phyloP scores from a whole-genome alignment of 2,329 filamentous ascomycete genomes.

The Graphiopsis chlorocephala region DNA sequence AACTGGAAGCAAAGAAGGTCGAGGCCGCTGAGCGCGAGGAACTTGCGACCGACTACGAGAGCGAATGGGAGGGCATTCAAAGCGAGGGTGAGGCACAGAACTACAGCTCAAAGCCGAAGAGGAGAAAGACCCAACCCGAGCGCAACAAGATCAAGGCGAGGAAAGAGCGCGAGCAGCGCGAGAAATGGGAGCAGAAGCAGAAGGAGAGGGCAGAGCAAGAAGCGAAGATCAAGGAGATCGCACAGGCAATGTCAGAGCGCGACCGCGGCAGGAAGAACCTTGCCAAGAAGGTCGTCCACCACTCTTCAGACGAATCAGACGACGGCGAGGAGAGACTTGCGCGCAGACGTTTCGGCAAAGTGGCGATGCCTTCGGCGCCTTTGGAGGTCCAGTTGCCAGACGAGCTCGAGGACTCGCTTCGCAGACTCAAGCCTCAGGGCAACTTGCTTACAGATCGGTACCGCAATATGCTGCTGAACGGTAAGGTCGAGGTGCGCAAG shows the following conservation, averaged over 20 bases:
- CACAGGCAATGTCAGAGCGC: slow-evolving; percentile 59
- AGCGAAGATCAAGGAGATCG: slow-evolving; percentile 68
- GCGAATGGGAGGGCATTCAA: slow-evolving; percentile 73
- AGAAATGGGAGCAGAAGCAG: slow-evolving; percentile 72
- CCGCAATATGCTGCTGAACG: slow-evolving; percentile 80
- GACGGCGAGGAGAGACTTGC: slow-evolving; percentile 51
- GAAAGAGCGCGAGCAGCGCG: slow-evolving; percentile 78
- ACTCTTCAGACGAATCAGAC: slow-evolving; percentile 23
- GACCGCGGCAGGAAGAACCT: slow-evolving; percentile 44
- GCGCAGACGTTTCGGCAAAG: slow-evolving; percentile 68
- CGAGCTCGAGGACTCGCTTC: slow-evolving; percentile 50
- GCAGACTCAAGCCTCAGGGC: slow-evolving; percentile 77
- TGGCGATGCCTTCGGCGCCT: slow-evolving; percentile 67
- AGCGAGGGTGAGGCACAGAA: slow-evolving; percentile 56
- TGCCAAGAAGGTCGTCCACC: slow-evolving; percentile 23
- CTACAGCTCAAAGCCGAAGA: slow-evolving; percentile 63
- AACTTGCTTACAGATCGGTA: slow-evolving; percentile 91
- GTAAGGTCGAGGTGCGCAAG: slow-evolving; percentile 81
- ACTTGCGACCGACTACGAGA: slow-evolving; percentile 61
- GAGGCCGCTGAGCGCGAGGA: slow-evolving; percentile 72
- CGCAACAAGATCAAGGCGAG: slow-evolving; percentile 83
- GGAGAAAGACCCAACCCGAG: slow-evolving; percentile 82
- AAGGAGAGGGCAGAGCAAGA: slow-evolving; percentile 71
- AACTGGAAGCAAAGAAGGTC: slow-evolving; percentile 71
- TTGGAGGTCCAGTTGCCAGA: slow-evolving; percentile 51